A percentile compares a stretch with the other conserved stretches of the same genome.
These are phyloP conservation scores for Pyrus hybrid DNA, from an alignment of 331 rosid genomes.

Conservation along the genomic window DNA sequence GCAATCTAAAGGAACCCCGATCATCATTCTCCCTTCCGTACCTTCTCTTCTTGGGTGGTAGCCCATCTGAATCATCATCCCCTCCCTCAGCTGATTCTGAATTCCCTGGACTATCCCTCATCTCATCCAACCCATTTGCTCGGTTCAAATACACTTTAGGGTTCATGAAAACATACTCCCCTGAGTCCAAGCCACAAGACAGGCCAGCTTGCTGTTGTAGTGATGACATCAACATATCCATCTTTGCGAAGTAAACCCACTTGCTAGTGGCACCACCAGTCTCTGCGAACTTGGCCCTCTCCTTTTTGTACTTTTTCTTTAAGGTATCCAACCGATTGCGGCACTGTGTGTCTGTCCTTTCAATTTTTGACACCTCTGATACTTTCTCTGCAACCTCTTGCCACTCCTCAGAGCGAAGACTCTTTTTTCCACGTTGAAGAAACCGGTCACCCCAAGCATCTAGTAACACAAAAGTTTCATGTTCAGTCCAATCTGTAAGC, in stretches of 20 bases:
- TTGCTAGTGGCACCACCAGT: constrained; percentile 22
- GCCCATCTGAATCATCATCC: constrained; percentile 45
- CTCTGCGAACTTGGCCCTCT: constrained; percentile 43
- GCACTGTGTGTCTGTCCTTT: constrained; percentile 72
- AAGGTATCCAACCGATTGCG: constrained; percentile 72
- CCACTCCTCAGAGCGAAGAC: constrained; percentile 80
- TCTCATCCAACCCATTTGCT: constrained; percentile 57
- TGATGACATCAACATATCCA: constrained; percentile 54
- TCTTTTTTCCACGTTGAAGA: constrained; percentile 71
- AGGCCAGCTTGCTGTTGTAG: constrained; percentile 50
- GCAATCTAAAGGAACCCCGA: constrained; percentile 50
- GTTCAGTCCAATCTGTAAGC: constrained; percentile 70
- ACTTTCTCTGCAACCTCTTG: constrained; percentile 73
- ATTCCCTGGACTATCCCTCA: constrained; percentile 61
- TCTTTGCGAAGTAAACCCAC: constrained; percentile 62
- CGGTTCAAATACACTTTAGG: constrained; percentile 44
- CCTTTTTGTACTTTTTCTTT: constrained; percentile 79
- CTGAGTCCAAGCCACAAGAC: constrained; percentile 64
- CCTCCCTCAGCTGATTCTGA: constrained; percentile 39
- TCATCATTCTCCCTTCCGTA: constrained; percentile 27
- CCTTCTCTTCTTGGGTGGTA: constrained; percentile 47
- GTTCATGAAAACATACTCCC: constrained; percentile 45
- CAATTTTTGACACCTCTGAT: constrained; percentile 51
- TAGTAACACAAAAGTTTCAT: constrained; percentile 57
- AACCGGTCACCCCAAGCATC: constrained; percentile 84